These are phyloP conservation scores for Leishmania amazonensis DNA, from an alignment of 208 protist genomes.

Conservation along the genomic window DNA sequence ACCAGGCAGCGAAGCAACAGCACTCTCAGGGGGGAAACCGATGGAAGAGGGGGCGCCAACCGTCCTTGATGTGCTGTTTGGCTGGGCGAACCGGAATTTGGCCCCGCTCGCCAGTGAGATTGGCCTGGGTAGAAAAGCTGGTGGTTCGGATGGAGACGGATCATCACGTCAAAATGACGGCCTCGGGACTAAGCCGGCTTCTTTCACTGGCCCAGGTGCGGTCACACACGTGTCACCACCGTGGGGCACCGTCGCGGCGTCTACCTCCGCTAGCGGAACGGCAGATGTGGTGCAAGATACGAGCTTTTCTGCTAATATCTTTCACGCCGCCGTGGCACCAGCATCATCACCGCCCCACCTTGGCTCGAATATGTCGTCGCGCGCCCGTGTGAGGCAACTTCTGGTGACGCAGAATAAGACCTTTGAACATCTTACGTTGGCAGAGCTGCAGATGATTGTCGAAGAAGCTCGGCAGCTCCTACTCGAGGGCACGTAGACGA, in stretches of 20 bases:
- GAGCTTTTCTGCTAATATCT: background rate
- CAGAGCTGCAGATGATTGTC: constrained; percentile 67
- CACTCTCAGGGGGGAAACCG: background rate
- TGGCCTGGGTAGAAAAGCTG: background rate
- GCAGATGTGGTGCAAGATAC: background rate
- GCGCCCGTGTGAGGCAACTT: constrained; percentile 19
- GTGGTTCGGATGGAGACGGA: background rate
- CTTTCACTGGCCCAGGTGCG: too few species aligned
- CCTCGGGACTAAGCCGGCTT: background rate
- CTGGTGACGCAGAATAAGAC: constrained; percentile 45
- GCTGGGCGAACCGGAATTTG: constrained; percentile 32
- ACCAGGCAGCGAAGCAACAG: background rate
- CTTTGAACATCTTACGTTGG: constrained; percentile 65
- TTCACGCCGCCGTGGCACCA: background rate
- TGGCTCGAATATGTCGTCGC: constrained; percentile 8
- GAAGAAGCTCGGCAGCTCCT: constrained; percentile 52
- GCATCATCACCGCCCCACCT: background rate
- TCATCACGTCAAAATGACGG: background rate
- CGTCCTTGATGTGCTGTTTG: constrained; percentile 37
- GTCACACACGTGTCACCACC: background rate
- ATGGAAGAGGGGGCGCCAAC: constrained; percentile 20
- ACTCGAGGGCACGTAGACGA: background rate
- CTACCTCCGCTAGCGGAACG: background rate
- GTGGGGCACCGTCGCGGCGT: constrained; percentile 7
- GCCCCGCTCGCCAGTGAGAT: constrained; percentile 15